phyloP scores from a whole-genome alignment of 768 basidiomycete species.

The Strobilomyces echinocephalus region DNA sequence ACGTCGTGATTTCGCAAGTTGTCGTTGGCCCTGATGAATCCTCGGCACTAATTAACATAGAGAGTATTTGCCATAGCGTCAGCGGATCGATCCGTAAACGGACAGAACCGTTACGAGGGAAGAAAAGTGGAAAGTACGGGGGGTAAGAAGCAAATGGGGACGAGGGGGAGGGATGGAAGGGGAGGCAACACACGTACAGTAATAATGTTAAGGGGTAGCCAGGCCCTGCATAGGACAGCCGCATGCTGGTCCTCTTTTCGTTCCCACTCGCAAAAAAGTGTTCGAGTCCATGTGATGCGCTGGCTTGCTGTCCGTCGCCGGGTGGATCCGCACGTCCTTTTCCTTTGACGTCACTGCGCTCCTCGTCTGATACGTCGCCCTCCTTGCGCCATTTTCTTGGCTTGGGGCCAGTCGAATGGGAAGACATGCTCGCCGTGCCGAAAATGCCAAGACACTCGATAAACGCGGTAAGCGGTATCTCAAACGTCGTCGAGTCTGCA shows the following conservation, averaged over 20 bases:
- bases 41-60: slow-evolving; percentile 49
- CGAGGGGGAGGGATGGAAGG: background rate
- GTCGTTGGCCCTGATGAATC: slow-evolving; percentile 80
- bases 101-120: background rate
- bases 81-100: slow-evolving; percentile 1
- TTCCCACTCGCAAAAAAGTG: slow-evolving; percentile 47
- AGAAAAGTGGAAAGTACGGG: background rate
- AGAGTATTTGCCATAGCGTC: slow-evolving; percentile 2
- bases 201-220: slow-evolving; percentile 76
- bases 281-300: slow-evolving; percentile 40
- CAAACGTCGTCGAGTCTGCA: slow-evolving; percentile 48
- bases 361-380: slow-evolving; percentile 44
- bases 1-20: slow-evolving; percentile 81
- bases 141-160: background rate
- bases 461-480: slow-evolving; percentile 77
- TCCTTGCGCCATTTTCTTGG: slow-evolving; percentile 47
- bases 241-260: slow-evolving; percentile 76
- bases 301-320: slow-evolving; percentile 18
- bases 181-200: slow-evolving; percentile 56
- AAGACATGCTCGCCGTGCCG: slow-evolving; percentile 59
- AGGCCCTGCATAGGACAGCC: slow-evolving; percentile 73
- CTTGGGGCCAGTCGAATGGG: slow-evolving; percentile 29
- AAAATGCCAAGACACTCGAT: slow-evolving; percentile 93
- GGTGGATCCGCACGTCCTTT: slow-evolving; percentile 10
- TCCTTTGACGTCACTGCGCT: slow-evolving; percentile 32